Evolutionary conservation across 495 filamentous ascomycete species (phyloP), one percentile per base, ranked within the genome.

Genomic region (Extremus antarcticus): DNA sequence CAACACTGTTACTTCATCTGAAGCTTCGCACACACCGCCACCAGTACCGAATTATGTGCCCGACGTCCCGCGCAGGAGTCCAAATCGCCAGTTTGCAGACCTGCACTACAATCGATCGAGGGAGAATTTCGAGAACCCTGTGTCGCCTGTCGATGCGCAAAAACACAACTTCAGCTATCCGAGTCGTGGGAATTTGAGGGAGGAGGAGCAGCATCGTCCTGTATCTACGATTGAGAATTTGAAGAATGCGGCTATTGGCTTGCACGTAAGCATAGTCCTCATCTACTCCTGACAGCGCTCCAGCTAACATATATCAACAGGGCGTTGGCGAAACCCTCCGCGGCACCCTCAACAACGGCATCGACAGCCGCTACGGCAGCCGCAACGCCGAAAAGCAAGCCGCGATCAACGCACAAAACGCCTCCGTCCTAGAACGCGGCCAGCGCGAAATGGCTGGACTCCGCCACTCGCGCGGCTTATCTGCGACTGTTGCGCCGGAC

Each of bases 261-360:
- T 57, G 25, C 54, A 56, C 40, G 53, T 55, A 25, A 48, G 53
- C 20, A 23, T 19, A 10, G 22, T 47, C 24, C 4, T 11, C 4
- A 19, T 51, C 49, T 35, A 19, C 23, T 17, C 17, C 29, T 4
- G 11, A 15, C 7, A 49, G 24, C n/a, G 8, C 25, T 21, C 39
- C 21, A 54, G 7, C 16, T 45, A 3, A 7, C n/a, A 15, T 21
- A 20, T 1, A 2, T 48, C 19, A n/a, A 2, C 39, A 53, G 35
- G 56, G 56, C 50, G 56, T 58, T 19, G 56, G 56, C 20, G 56
- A 58, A 24, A 54, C 50, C 19, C 45, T 58, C 25, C 56, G 56
- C 19, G 40, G 41, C 25, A 53, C 56, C 20, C 20, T 58, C 20
- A 58, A 58, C 49, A 48, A 40, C 43, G 56, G 49, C 41, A 24